A percentile compares a stretch with the other conserved stretches of the same genome.
These are phyloP conservation scores for Diddensiella caesifluorescens DNA, from an alignment of 805 yeast genomes.

Conservation along the genomic window DNA sequence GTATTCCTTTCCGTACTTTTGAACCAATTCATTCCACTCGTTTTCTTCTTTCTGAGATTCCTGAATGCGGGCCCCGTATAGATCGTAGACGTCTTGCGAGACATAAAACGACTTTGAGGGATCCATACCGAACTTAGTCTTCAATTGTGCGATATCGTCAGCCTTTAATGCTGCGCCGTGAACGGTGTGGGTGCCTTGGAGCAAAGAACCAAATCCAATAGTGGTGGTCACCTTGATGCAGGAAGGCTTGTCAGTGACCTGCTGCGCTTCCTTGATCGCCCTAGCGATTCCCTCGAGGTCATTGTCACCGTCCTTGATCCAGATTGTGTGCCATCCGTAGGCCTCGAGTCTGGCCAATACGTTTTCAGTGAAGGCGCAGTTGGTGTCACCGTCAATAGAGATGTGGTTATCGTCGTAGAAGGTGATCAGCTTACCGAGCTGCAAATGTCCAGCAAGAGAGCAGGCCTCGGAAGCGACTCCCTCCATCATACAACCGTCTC, in stretches of 20 bases:
- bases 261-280: slow-evolving; percentile 80
- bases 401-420: slow-evolving; percentile 96
- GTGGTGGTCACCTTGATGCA: slow-evolving; percentile 83
- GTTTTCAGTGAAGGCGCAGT: slow-evolving; percentile 88
- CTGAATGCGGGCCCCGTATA: slow-evolving; percentile 50
- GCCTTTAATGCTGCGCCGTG: slow-evolving; percentile 96
- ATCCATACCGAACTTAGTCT: slow-evolving; percentile 79
- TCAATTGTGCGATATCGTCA: slow-evolving; percentile 85
- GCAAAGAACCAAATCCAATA: slow-evolving; percentile 88
- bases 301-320: slow-evolving; percentile 74
- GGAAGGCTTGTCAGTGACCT: slow-evolving; percentile 76
- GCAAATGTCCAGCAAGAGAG: slow-evolving; percentile 93
- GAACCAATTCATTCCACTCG: slow-evolving; percentile 68
- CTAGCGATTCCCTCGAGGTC: slow-evolving; percentile 64
- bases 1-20: slow-evolving; percentile 57
- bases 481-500: slow-evolving; percentile 98
- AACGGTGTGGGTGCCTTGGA: slow-evolving; percentile 82
- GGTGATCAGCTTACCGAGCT: slow-evolving; percentile 88
- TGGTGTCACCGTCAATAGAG: slow-evolving; percentile 92
- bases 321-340: slow-evolving; percentile 87
- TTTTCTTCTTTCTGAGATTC: slow-evolving; percentile 63
- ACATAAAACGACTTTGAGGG: slow-evolving; percentile 75
- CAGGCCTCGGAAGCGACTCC: slow-evolving; percentile 94
- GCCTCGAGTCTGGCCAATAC: slow-evolving; percentile 79
- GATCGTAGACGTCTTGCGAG: slow-evolving; percentile 76